Evolutionary conservation across 768 basidiomycete genomes (phyloP).

Genomic region (Tylopilus intermedius): DNA sequence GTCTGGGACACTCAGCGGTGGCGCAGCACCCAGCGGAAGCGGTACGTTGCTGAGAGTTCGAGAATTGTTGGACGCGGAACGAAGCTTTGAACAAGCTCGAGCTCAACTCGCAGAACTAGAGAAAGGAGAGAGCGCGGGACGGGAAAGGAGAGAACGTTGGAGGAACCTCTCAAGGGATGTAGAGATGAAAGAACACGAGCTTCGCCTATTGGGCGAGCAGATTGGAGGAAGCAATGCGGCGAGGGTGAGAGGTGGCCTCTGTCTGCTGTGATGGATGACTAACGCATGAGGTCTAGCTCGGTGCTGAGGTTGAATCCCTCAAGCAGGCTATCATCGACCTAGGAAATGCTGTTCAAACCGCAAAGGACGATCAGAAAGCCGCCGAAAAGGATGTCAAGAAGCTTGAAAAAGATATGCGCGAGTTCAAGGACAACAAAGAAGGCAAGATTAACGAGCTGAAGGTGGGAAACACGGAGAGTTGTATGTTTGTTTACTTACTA

Average conservation of each 20-base stretch:
- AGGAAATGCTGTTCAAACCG: slow-evolving; percentile 50
- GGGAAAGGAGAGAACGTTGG: slow-evolving; percentile 59
- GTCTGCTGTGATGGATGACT: not conserved
- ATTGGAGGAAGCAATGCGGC: slow-evolving; percentile 86
- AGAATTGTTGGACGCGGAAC: slow-evolving; percentile 68
- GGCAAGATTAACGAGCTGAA: slow-evolving; percentile 94
- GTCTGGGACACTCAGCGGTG: slow-evolving; percentile 88
- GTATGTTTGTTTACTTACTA: not conserved
- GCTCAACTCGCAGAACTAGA: slow-evolving; percentile 47
- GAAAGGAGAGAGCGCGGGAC: slow-evolving; percentile 48
- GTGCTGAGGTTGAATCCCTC: slow-evolving; percentile 69
- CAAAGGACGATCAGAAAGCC: slow-evolving; percentile 71
- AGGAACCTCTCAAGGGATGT: slow-evolving; percentile 55
- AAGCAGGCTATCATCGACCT: slow-evolving; percentile 62
- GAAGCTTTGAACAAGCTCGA: slow-evolving; percentile 47
- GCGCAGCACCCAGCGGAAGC: slow-evolving; percentile 72
- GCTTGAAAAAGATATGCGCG: slow-evolving; percentile 94
- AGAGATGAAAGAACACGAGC: slow-evolving; percentile 87
- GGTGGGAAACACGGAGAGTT: slow-evolving; percentile 36
- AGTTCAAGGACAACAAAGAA: slow-evolving; percentile 98
- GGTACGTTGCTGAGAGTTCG: slow-evolving; percentile 81
- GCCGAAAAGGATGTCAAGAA: slow-evolving; percentile 77
- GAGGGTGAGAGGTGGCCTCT: slow-evolving; percentile 49
- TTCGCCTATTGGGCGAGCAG: slow-evolving; percentile 76
- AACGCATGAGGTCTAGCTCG: slow-evolving; percentile 48